A percentile compares a stretch with the other conserved stretches of the same genome.
Conservation (phyloP, 805 yeast genomes). For the Cyberlindnera amylophila region DNA sequence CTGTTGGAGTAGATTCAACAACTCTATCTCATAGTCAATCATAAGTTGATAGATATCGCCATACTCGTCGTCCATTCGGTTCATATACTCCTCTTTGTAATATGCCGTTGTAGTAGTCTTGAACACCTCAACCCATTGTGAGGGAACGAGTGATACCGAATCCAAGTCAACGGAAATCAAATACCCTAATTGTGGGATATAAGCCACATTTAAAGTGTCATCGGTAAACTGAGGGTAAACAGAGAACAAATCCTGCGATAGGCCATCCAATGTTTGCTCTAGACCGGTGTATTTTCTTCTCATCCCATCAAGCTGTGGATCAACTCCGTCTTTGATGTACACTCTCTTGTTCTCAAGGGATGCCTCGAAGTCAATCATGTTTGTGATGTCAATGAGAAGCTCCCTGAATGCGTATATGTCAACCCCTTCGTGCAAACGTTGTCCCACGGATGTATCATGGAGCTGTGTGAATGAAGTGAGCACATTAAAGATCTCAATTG, state of each 20-base stretch:
- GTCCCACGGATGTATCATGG: slow-evolving; percentile 12
- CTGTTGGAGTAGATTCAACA: slow-evolving; percentile 31
- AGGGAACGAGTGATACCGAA: slow-evolving; percentile 1
- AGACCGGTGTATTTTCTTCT: slow-evolving; percentile 19
- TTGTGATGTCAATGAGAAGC: slow-evolving; percentile 22
- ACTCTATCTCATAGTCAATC: slow-evolving; percentile 39
- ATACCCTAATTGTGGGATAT: slow-evolving; percentile 45
- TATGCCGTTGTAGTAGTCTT: slow-evolving; percentile 34
- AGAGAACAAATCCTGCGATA: slow-evolving; percentile 19
- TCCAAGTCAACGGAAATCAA: slow-evolving; percentile 29
- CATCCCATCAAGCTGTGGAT: slow-evolving; percentile 24
- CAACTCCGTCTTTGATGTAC: slow-evolving; percentile 30
- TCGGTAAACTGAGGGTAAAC: slow-evolving; percentile 5
- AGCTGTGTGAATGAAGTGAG: not conserved
- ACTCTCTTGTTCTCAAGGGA: slow-evolving; percentile 29
- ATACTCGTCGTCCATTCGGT: slow-evolving; percentile 33
- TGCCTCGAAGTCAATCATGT: slow-evolving; percentile 35
- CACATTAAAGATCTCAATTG: slow-evolving; percentile 16
- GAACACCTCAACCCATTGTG: slow-evolving; percentile 36
- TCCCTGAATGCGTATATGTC: slow-evolving; percentile 10
- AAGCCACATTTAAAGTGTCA: slow-evolving; percentile 33
- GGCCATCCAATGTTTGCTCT: slow-evolving; percentile 30
- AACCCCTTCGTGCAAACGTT: slow-evolving; percentile 14
- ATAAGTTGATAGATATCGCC: slow-evolving; percentile 42
- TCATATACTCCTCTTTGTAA: slow-evolving; percentile 32